Evolutionary conservation across 208 protist genomes (phyloP), one percentile per base, ranked within the genome.

Genomic region (Porcisia deanei): DNA sequence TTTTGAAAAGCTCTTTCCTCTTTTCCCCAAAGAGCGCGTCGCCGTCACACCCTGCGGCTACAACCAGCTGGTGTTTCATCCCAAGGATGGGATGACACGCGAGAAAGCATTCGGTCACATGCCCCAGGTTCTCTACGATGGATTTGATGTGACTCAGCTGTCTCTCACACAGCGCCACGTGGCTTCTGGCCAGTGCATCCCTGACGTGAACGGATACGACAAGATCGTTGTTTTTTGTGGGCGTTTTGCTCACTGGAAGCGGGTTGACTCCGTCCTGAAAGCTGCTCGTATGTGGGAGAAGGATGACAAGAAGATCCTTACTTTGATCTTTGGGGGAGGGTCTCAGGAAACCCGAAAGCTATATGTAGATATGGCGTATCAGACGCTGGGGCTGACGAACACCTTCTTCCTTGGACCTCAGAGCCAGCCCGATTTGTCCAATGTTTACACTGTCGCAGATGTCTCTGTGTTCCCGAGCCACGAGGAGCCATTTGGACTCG

Each of bases 161-260:
- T 70, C 77, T 54, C 22, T 69, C 14, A 74, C 81, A 30, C 71
- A 86, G 55, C 57, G 75, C 67, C 52, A 71, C 52, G 77, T 93
- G 65, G 73, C 54, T 8, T 25, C 76, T 39, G 81, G 76, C 3
- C 79, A 86, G 39, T 68, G 73, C 34, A 74, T 94, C 34, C 76
- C 87, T 43, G 76, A 94, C 72, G 76, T 92, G 22, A 85, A 88
- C 64, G 71, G 77, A 16, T 92, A 91, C 66, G 79, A 92, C 55
- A 81, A 88, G 66, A 71, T 94, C 30, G 86, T 94, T 16, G 77
- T 94, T 16, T 94, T 94, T 64, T 90, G 84, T 59, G 90, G 90
- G n/a, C 85, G 88, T 7, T 94, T 94, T 82, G 88, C 90, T 20
- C 86, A 94, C 67, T 94, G 90, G 88, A 94, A 94, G 75, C 85